These are phyloP conservation scores for Calonectria pseudoreteaudii DNA, from an alignment of 2,329 filamentous ascomycete species.

Conservation along the genomic window DNA sequence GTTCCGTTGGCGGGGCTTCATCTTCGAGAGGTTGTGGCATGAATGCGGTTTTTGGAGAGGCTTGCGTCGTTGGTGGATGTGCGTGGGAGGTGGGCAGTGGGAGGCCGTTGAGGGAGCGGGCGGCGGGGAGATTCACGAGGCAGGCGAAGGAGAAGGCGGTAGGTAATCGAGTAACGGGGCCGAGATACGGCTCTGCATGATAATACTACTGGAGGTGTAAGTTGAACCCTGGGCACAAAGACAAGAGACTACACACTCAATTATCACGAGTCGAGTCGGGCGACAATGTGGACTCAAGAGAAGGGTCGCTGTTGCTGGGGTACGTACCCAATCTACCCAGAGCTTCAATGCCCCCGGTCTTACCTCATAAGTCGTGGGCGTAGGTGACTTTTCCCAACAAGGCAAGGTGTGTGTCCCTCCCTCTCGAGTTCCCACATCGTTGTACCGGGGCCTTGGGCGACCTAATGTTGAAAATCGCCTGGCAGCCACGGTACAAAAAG, in stretches of 20 bases:
- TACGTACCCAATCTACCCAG: slow-evolving; percentile 38
- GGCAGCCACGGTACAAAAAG: background rate
- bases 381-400: slow-evolving; percentile 1
- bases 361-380: slow-evolving; percentile 29
- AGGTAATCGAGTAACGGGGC: slow-evolving; percentile 35
- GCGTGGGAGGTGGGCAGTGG: slow-evolving; percentile 6
- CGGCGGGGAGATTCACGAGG: slow-evolving; percentile 38
- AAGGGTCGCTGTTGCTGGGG: slow-evolving; percentile 27
- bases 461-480: background rate
- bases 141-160: slow-evolving; percentile 35
- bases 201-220: slow-evolving; percentile 34
- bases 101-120: slow-evolving; percentile 24
- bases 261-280: slow-evolving; percentile 35
- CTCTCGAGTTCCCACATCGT: slow-evolving; percentile 20
- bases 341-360: slow-evolving; percentile 18
- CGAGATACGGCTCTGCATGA: slow-evolving; percentile 45
- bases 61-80: slow-evolving; percentile 24
- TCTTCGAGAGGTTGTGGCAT: slow-evolving; percentile 78
- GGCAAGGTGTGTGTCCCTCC: background rate
- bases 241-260: slow-evolving; percentile 22
- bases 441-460: slow-evolving; percentile 20
- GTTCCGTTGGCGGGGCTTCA: slow-evolving; percentile 69
- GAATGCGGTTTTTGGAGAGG: slow-evolving; percentile 53
- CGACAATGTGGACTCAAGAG: slow-evolving; percentile 38
- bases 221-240: slow-evolving; percentile 9